A percentile compares a stretch with the other conserved stretches of the same genome.
Evolutionary conservation across 129 eudicot genomes (phyloP).

Genomic region (Helianthus tuberosus): DNA sequence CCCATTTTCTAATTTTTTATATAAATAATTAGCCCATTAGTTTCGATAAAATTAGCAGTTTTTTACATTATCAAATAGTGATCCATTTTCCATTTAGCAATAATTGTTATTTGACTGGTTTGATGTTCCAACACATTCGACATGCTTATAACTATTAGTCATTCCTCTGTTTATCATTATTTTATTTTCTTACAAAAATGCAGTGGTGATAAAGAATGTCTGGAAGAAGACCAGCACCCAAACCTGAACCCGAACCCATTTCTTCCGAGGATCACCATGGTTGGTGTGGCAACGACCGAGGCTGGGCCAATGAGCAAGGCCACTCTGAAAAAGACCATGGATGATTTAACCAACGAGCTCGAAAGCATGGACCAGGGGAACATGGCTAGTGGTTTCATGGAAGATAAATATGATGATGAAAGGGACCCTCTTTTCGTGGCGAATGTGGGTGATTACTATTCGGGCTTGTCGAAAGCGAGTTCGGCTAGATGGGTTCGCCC

Average conservation of each 20-base stretch:
- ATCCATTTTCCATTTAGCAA: background rate
- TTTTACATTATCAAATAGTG: background rate
- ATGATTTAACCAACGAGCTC: slow-evolving; percentile 74
- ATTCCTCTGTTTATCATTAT: background rate
- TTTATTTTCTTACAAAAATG: slow-evolving; percentile 31
- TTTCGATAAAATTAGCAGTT: background rate
- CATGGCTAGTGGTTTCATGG: slow-evolving; percentile 24
- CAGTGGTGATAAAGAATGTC: slow-evolving; percentile 24
- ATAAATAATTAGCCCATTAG: background rate
- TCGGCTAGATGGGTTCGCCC: slow-evolving; percentile 72
- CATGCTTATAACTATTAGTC: background rate
- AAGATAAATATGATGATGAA: slow-evolving; percentile 49
- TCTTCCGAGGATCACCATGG: slow-evolving; percentile 90
- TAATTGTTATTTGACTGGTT: background rate
- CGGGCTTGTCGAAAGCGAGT: slow-evolving; percentile 54
- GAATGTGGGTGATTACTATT: slow-evolving; percentile 77
- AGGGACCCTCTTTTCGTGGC: slow-evolving; percentile 96
- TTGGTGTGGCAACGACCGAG: slow-evolving; percentile 81
- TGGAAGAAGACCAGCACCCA: slow-evolving; percentile 45
- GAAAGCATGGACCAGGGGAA: slow-evolving; percentile 55
- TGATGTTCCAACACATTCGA: background rate
- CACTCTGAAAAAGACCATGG: slow-evolving; percentile 77
- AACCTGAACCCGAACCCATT: slow-evolving; percentile 41
- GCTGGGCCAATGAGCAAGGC: slow-evolving; percentile 70
- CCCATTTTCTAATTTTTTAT: background rate